Percentiles rank a stretch among this genome's conserved stretches.
phyloP scores from a whole-genome alignment of 192 early-diverging fungal genomes.

The Mortierella alpina region DNA sequence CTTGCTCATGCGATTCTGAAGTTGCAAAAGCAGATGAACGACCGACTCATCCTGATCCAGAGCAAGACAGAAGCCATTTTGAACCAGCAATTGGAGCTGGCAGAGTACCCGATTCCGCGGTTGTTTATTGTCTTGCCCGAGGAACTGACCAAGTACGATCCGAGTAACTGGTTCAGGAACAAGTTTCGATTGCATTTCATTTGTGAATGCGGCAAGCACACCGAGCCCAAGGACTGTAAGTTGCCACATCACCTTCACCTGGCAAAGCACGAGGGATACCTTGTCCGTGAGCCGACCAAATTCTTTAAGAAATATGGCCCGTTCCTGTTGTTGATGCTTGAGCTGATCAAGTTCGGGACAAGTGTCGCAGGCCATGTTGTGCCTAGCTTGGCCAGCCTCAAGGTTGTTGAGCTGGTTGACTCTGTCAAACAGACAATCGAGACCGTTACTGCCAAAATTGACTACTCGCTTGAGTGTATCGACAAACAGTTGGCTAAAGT shows the following conservation, averaged over 20 bases:
- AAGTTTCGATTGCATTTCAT: conserved; percentile 2
- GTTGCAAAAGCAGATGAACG: conserved; percentile 7
- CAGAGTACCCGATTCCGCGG: conserved; percentile 15
- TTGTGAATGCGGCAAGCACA: conserved; percentile 9
- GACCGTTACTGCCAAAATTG: neutral
- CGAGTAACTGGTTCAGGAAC: neutral
- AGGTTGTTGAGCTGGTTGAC: conserved; percentile 4
- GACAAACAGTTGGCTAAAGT: conserved; percentile 1
- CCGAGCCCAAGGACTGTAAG: neutral
- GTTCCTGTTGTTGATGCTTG: neutral
- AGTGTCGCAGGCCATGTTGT: neutral
- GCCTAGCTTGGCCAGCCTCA: neutral
- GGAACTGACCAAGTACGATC: neutral
- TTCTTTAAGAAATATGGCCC: conserved; percentile 8
- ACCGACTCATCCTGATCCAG: conserved; percentile 9
- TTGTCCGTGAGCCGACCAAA: conserved; percentile 1
- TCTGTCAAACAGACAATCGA: neutral
- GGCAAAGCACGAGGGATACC: conserved; percentile 5
- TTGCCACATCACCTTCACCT: neutral
- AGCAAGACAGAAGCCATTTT: conserved; percentile 9
- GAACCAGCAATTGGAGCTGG: conserved; percentile 5
- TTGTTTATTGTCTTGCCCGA: conserved; percentile 14
- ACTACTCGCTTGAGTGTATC: neutral
- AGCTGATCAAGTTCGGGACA: neutral
- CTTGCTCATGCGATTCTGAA: conserved; percentile 13